Base-by-base conservation (phyloP, 805 yeast genomes). In the Candida caryicola region DNA sequence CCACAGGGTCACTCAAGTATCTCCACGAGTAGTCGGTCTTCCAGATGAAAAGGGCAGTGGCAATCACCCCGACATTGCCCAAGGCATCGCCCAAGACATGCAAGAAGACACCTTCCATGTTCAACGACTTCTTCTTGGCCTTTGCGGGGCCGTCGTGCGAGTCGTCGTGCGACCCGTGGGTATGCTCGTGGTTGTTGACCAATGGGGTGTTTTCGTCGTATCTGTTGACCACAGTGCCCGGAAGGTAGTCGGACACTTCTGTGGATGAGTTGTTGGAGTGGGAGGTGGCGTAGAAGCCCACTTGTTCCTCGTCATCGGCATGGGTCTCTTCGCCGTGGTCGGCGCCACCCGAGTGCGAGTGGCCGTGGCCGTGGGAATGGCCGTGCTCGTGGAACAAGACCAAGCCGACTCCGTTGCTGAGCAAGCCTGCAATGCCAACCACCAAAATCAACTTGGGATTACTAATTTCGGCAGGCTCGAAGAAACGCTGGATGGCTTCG, bases 81-180 rank as follows among this genome's bases (percentile, higher is more conserved):
- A 91, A 70, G 1, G 98, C 98, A 62, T 91, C 99, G 31, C 98
- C 98, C 50, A 93, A 46, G 9, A 93, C 99, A 57, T 91, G 99
- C 55, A 91, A 71, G 57, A 87, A 93, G 3, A 91, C 97, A 46
- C 99, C 99, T 53, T 87, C 90, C 97, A 91, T 91, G 63, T 93
- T 91, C 69, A 91, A 69, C n/a, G 96, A 85, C 55, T 76, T 79
- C 23, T 62, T 51, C 7, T 7, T 10, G 10, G 25, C 10, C 33
- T 42, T 45, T 12, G 29, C 36, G 39, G 39, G 30, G 45, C 42
- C 34, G 9, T 29, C 34, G 13, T 49, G 37, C 30, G 42, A 36
- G 8, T 41, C 42, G 12, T 31, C 39, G 12, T 45, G 41, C 3
- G 43, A 29, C n/a, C 26, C 36, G 7, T 51, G 51, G 4, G 40